A percentile compares a stretch with the other conserved stretches of the same genome.
Evolutionary conservation across 2,329 filamentous ascomycete species (phyloP).

Genomic region (Pseudogymnoascus sp.): DNA sequence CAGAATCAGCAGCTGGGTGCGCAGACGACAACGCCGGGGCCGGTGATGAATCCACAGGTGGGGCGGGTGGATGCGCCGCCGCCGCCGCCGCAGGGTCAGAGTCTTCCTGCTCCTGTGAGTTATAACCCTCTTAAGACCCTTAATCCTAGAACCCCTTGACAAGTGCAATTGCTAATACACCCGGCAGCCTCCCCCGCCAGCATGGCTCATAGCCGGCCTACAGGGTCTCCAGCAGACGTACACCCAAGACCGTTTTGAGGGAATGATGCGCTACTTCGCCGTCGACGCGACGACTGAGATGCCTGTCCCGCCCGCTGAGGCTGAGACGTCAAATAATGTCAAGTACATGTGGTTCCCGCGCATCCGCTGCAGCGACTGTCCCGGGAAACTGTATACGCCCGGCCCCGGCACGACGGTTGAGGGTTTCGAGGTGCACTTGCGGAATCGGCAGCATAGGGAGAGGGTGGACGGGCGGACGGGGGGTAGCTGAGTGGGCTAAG

Average conservation of each 20-base stretch:
- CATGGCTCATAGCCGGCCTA: conserved; percentile 75
- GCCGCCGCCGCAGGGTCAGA: conserved; percentile 49
- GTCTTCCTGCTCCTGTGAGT: conserved; percentile 54
- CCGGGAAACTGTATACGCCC: conserved; percentile 87
- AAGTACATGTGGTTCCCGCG: conserved; percentile 80
- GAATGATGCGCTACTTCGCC: conserved; percentile 81
- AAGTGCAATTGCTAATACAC: conserved; percentile 18
- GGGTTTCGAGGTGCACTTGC: conserved; percentile 89
- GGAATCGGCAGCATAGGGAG: conserved; percentile 72
- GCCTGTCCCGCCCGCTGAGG: conserved; percentile 40
- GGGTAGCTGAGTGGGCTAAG: background rate
- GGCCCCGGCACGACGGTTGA: conserved; percentile 75
- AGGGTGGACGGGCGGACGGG: conserved; percentile 44
- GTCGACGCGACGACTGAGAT: conserved; percentile 65
- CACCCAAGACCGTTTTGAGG: conserved; percentile 77
- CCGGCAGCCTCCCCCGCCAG: conserved; percentile 68
- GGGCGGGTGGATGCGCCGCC: conserved; percentile 60
- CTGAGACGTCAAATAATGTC: conserved; percentile 51
- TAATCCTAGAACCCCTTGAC: conserved; percentile 10
- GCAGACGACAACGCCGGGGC: conserved; percentile 23
- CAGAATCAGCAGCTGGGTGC: conserved; percentile 21
- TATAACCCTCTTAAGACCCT: conserved; percentile 16
- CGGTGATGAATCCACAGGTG: conserved; percentile 44
- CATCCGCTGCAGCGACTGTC: conserved; percentile 87
- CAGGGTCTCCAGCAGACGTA: conserved; percentile 61